These are phyloP conservation scores for Diaporthe amygdali DNA, from an alignment of 2,329 filamentous ascomycete genomes.

Conservation along the genomic window DNA sequence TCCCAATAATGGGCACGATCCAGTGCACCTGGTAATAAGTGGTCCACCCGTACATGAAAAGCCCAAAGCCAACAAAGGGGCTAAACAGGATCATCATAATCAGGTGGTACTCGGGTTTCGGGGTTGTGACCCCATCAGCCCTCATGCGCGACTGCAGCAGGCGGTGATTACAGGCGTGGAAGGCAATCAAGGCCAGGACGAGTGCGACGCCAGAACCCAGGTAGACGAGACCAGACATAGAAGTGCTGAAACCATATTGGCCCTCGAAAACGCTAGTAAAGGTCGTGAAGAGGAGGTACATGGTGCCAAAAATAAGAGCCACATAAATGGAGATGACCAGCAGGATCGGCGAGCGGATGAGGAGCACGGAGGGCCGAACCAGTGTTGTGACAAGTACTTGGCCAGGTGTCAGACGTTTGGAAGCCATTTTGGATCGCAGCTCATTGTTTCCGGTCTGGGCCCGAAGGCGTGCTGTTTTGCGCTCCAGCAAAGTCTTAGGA, in stretches of 20 bases:
- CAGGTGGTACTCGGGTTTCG: conserved; percentile 47
- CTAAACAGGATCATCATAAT: conserved; percentile 47
- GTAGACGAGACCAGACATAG: conserved; percentile 44
- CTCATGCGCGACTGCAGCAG: neutral
- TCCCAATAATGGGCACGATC: conserved; percentile 53
- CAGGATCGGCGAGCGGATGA: conserved; percentile 59
- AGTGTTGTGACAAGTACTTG: conserved; percentile 21
- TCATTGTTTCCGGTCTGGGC: conserved; percentile 46
- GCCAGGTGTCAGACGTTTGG: neutral
- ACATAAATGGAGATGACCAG: conserved; percentile 46
- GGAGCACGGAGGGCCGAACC: conserved; percentile 48
- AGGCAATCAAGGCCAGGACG: neutral
- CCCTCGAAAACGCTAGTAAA: conserved; percentile 43
- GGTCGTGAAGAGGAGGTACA: conserved; percentile 46
- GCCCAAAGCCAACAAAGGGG: conserved; percentile 45
- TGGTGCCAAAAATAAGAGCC: conserved; percentile 40
- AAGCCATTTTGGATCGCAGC: conserved; percentile 28
- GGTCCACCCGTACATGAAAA: conserved; percentile 56
- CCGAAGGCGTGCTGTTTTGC: conserved; percentile 46
- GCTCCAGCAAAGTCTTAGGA: conserved; percentile 43
- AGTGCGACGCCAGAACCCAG: conserved; percentile 46
- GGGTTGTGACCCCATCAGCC: neutral
- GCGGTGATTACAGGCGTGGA: neutral
- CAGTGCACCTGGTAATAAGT: conserved; percentile 48
- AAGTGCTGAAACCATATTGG: conserved; percentile 38